Percentiles rank a stretch among this genome's conserved stretches.
phyloP scores from a whole-genome alignment of 352 stramenopile species.

The Plasmopara halstedii region DNA sequence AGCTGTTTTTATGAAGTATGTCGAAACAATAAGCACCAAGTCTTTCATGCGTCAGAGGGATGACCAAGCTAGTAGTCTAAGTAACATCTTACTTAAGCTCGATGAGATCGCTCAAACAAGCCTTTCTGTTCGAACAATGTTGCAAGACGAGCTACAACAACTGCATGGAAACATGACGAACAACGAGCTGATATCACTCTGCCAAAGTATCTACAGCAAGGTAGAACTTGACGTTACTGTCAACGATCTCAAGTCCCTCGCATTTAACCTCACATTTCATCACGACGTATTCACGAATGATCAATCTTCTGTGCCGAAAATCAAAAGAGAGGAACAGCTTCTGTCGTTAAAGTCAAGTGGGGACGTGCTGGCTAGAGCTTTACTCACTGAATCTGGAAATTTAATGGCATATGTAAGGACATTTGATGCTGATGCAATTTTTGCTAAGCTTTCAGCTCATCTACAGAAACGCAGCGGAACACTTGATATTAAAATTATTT shows the following conservation, averaged over 20 bases:
- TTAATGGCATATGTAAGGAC: conserved; percentile 23
- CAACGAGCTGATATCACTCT: conserved; percentile 18
- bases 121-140: conserved; percentile 9
- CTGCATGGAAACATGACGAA: conserved; percentile 37
- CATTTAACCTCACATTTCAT: conserved; percentile 34
- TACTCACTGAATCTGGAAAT: conserved; percentile 11
- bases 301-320: neutral
- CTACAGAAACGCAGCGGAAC: conserved; percentile 30
- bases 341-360: conserved; percentile 11
- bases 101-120: conserved; percentile 4
- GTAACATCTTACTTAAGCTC: conserved; percentile 17
- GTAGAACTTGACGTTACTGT: conserved; percentile 19
- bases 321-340: neutral
- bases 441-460: conserved; percentile 20
- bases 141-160: conserved; percentile 35
- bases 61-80: neutral
- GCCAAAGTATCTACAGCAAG: conserved; percentile 22
- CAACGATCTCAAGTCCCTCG: conserved; percentile 29
- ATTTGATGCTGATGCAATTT: conserved; percentile 28
- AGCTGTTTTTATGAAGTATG: conserved; percentile 14
- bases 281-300: conserved; percentile 5
- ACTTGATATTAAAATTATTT: conserved; percentile 28
- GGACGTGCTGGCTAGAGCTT: conserved; percentile 27
- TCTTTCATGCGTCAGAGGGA: neutral
- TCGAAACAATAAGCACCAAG: conserved; percentile 8